Evolutionary conservation across 164 flowering plant genomes (phyloP), one percentile per base, ranked within the genome.

Genomic region (Tinospora cordifolia): DNA sequence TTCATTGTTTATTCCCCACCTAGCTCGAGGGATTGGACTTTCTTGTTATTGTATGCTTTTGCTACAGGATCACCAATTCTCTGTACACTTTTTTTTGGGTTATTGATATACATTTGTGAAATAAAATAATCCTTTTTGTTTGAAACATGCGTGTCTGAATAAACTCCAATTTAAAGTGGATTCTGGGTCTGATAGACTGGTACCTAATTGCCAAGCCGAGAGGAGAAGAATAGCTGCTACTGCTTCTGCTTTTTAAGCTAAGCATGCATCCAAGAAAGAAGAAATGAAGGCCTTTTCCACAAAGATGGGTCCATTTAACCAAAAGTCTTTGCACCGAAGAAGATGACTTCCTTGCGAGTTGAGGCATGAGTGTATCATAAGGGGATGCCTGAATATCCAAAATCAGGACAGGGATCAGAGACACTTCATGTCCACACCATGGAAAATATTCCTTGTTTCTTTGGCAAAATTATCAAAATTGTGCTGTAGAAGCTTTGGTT

Each of bases 51-150:
- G 36, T 60, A 60, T 25, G 26, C 9, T 54, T 54, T 54, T 54
- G 60, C 60, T 36, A 49, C 49, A 30, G 36, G 36, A 57, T 57
- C 38, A 34, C 39, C n/a, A n/a, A n/a, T n/a, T n/a, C n/a, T n/a
- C n/a, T 14, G 10, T 22, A 57, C 39, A 13, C 36, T 8, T 15
- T 15, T 21, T 34, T 17, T 30, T 30, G 9, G 5, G 47, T 41
- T 51, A 6, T 27, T 54, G 40, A 19, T n/a, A 68, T 68, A 68
- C n/a, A 68, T 51, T 24, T 26, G 54, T 68, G 41, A 68, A 51
- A 68, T 51, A 68, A 68, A 68, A 12, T 51, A 46, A 11, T 22
- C 19, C 22, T 51, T 51, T 27, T 30, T 6, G 19, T 27, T 44
- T 68, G 26, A 30, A 30, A 30, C 36, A 30, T 30, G 36, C 4